phyloP scores from a whole-genome alignment of 352 stramenopile species.

The Blastocystis sp. region DNA sequence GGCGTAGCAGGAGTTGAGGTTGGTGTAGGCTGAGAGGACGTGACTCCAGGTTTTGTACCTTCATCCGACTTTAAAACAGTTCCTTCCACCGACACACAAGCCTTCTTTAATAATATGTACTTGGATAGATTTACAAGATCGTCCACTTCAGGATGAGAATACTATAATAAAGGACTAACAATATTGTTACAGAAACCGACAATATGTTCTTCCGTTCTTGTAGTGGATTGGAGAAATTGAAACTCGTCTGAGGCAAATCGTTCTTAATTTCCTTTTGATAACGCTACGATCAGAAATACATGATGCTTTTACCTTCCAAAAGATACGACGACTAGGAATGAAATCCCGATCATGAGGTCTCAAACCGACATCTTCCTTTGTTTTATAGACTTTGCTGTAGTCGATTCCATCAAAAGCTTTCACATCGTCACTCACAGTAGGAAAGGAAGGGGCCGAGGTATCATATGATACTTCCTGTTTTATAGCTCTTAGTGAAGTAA shows the following conservation, averaged over 20 bases:
- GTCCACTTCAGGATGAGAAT: slow-evolving; percentile 28
- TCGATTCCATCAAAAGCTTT: slow-evolving; percentile 39
- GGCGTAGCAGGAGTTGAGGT: background rate
- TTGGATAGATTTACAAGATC: background rate
- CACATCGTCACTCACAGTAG: slow-evolving; percentile 37
- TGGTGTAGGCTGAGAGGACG: background rate
- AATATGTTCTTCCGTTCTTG: background rate
- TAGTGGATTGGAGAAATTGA: background rate
- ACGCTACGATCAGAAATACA: background rate
- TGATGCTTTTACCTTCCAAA: background rate
- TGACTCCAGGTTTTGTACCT: background rate
- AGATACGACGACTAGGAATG: slow-evolving; percentile 8
- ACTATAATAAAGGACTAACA: background rate
- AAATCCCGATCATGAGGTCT: background rate
- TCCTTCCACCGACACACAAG: background rate
- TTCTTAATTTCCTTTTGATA: slow-evolving; percentile 57
- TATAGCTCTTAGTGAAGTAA: background rate
- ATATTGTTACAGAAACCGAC: background rate
- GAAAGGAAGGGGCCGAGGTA: background rate
- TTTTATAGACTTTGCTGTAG: slow-evolving; percentile 23
- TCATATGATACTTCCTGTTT: slow-evolving; percentile 23
- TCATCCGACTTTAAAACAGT: background rate
- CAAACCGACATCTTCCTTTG: background rate
- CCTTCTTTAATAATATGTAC: background rate
- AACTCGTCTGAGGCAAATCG: background rate